Conservation (phyloP, 108 stramenopile genomes). For the Skeletonema potamos region DNA sequence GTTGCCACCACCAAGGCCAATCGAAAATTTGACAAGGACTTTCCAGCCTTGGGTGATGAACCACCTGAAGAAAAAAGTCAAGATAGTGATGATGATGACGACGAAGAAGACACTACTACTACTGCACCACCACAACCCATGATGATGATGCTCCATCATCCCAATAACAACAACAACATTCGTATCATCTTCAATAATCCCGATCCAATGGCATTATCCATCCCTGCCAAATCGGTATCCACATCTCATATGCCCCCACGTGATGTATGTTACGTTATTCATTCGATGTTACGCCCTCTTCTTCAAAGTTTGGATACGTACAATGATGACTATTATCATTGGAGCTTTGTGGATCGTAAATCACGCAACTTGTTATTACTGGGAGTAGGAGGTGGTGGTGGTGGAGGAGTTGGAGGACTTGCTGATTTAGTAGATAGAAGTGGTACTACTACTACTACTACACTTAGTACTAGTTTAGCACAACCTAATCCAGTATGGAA, state of each 20-base stretch:
- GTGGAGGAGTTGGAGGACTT: no score
- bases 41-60: conserved; percentile 22
- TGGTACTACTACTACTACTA: no score
- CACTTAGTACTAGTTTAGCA: conserved; percentile 1
- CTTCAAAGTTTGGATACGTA: conserved; percentile 48
- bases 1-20: not conserved
- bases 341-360: conserved; percentile 37
- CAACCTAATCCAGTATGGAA: conserved; percentile 47
- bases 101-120: not conserved
- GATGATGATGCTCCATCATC: no score
- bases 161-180: not conserved
- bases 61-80: not conserved
- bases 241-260: conserved; percentile 62
- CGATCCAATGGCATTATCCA: conserved; percentile 63
- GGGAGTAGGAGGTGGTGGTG: conserved; percentile 18
- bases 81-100: not conserved
- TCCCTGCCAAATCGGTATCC: conserved; percentile 57
- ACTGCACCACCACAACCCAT: not conserved
- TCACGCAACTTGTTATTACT: conserved; percentile 9
- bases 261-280: conserved; percentile 74
- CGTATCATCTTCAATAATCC: conserved; percentile 61
- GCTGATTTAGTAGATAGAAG: no score
- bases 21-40: conserved; percentile 25
- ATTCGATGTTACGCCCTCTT: conserved; percentile 75
- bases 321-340: conserved; percentile 51